Conservation (phyloP, 106 monocot genomes). For the Vanilla planifolia region DNA sequence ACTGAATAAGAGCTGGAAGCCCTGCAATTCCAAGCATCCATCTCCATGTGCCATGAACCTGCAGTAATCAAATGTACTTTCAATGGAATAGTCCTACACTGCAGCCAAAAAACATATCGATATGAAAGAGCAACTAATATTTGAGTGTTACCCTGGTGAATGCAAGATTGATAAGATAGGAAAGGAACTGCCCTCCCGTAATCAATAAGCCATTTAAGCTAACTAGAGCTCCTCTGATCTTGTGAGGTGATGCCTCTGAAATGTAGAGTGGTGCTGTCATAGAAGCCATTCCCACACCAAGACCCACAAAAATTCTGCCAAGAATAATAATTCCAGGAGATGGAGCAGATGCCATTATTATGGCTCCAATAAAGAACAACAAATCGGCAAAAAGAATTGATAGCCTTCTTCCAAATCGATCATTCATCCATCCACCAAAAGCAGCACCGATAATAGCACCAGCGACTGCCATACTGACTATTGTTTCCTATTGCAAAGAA, state of each 20-base stretch:
- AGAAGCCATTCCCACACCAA: slow-evolving; percentile 94
- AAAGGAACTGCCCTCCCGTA: slow-evolving; percentile 82
- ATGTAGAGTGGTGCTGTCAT: slow-evolving; percentile 97
- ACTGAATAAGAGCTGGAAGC: slow-evolving; percentile 65
- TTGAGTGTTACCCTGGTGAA: slow-evolving; percentile 62
- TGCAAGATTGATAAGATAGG: slow-evolving; percentile 91
- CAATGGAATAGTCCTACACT: neutral
- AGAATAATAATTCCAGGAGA: slow-evolving; percentile 59
- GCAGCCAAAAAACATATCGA: neutral
- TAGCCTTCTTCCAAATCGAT: slow-evolving; percentile 53
- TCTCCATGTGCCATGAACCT: slow-evolving; percentile 78
- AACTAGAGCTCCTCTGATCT: slow-evolving; percentile 83
- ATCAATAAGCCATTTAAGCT: slow-evolving; percentile 82
- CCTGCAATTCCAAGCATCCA: slow-evolving; percentile 93
- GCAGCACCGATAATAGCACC: slow-evolving; percentile 39
- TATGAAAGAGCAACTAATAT: neutral
- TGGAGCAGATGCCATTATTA: slow-evolving; percentile 72
- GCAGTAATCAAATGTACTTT: neutral
- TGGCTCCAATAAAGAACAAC: slow-evolving; percentile 71
- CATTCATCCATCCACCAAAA: slow-evolving; percentile 85
- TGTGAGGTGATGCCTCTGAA: slow-evolving; percentile 89
- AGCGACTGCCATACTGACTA: slow-evolving; percentile 98
- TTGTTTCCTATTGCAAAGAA: slow-evolving; percentile 56
- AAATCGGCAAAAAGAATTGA: slow-evolving; percentile 75
- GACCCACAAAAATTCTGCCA: slow-evolving; percentile 82